Evolutionary conservation across 345 rosid genomes (phyloP).

Genomic region (Garcia nutans): DNA sequence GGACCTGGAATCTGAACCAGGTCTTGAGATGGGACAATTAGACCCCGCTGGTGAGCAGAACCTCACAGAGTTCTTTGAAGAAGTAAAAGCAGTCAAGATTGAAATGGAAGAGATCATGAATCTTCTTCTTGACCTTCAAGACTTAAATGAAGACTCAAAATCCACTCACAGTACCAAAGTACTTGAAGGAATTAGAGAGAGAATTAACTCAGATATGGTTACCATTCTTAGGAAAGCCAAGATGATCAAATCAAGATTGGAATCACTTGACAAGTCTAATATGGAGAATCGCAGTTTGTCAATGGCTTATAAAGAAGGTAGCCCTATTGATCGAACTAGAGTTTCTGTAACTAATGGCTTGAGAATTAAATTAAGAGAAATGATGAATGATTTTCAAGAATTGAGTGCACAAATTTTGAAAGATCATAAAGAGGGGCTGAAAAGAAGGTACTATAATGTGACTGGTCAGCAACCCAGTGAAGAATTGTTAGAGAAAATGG

Average conservation of each 20-base stretch:
- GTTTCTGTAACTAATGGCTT: conserved; percentile 28
- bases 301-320: conserved; percentile 28
- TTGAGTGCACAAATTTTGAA: conserved; percentile 24
- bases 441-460: conserved; percentile 20
- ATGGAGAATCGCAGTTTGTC: conserved; percentile 16
- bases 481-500: conserved; percentile 28
- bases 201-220: conserved; percentile 29
- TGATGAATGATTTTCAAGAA: conserved; percentile 33
- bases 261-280: conserved; percentile 26
- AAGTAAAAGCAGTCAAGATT: conserved; percentile 20
- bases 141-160: conserved; percentile 24
- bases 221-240: conserved; percentile 32
- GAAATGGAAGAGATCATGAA: conserved; percentile 30
- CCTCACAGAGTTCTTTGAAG: conserved; percentile 22
- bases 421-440: conserved; percentile 28
- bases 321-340: conserved; percentile 30
- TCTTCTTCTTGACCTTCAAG: conserved; percentile 29
- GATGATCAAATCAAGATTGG: conserved; percentile 29
- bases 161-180: conserved; percentile 23
- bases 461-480: conserved; percentile 28
- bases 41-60: conserved; percentile 17
- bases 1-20: conserved; percentile 24
- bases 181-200: conserved; percentile 28
- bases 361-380: conserved; percentile 23
- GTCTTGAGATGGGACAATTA: conserved; percentile 29